Evolutionary conservation across 768 basidiomycete species (phyloP).

Genomic region (Hemileccinum impolitum): DNA sequence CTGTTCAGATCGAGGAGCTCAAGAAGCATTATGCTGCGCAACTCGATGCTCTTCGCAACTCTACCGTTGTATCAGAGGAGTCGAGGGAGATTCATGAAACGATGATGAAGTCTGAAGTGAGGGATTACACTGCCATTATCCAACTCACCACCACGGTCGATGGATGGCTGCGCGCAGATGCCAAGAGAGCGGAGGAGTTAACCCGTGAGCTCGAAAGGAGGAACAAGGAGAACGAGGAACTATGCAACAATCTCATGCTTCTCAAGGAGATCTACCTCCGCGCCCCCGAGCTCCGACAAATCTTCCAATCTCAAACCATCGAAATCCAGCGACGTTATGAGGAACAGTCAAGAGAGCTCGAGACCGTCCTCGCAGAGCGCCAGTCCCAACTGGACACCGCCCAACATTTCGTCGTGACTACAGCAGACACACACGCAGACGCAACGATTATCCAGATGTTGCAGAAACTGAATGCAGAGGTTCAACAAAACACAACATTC

Average conservation of each 20-base stretch:
- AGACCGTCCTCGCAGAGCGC: no score
- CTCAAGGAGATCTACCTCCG: slow-evolving; percentile 10
- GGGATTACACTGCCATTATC: slow-evolving; percentile 3
- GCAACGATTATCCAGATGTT: slow-evolving; percentile 1
- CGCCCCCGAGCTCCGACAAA: slow-evolving; percentile 7
- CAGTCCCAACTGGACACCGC: not conserved
- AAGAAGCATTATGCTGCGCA: not conserved
- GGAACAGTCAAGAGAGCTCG: no score
- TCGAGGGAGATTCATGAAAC: not conserved
- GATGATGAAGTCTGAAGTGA: not conserved
- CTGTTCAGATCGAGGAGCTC: not conserved
- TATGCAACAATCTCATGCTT: not conserved
- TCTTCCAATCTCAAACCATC: slow-evolving; percentile 11
- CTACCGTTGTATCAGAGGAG: not conserved
- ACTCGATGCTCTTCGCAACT: not conserved
- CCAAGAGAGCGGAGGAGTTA: slow-evolving; percentile 3
- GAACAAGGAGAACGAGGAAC: slow-evolving; percentile 8
- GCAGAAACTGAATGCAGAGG: slow-evolving; percentile 2
- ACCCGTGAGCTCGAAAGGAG: slow-evolving; percentile 1
- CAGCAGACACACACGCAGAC: slow-evolving; percentile 3
- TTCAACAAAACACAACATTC: not conserved
- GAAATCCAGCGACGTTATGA: slow-evolving; percentile 5
- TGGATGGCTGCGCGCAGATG: slow-evolving; percentile 8
- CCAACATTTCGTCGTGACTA: not conserved
- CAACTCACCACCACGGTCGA: slow-evolving; percentile 7